A percentile compares a stretch with the other conserved stretches of the same genome.
Conservation (phyloP, 805 yeast genomes). For the Crinitomyces ghanaensis region DNA sequence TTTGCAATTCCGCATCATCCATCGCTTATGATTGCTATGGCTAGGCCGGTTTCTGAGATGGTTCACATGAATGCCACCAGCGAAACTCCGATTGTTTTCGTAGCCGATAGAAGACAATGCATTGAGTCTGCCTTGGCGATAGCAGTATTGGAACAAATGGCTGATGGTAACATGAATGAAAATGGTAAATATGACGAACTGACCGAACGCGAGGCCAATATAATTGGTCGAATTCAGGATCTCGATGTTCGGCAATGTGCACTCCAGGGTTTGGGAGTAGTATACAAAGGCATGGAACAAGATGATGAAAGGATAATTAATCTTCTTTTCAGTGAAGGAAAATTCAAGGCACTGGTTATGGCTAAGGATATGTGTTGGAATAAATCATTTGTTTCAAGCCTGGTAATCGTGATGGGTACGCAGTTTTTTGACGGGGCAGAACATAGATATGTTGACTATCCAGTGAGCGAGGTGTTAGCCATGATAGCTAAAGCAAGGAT, state of each 20-base stretch:
- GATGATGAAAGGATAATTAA: slow-evolving; percentile 47
- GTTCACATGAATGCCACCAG: slow-evolving; percentile 24
- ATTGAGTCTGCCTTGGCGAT: slow-evolving; percentile 41
- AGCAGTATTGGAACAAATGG: too few relatives aligned
- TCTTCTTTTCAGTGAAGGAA: slow-evolving; percentile 38
- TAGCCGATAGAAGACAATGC: slow-evolving; percentile 44
- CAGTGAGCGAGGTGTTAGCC: slow-evolving; percentile 38
- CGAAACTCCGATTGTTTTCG: slow-evolving; percentile 38
- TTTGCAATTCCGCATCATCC: slow-evolving; percentile 38
- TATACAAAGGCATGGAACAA: slow-evolving; percentile 44
- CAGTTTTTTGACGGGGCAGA: slow-evolving; percentile 62
- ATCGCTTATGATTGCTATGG: slow-evolving; percentile 40
- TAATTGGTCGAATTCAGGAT: slow-evolving; percentile 38
- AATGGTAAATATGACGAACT: slow-evolving; percentile 30
- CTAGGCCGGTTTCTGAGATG: slow-evolving; percentile 36
- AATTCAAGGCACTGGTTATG: slow-evolving; percentile 46
- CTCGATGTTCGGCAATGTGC: slow-evolving; percentile 33
- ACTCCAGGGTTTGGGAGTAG: slow-evolving; percentile 51
- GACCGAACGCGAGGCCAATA: slow-evolving; percentile 28
- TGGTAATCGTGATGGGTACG: slow-evolving; percentile 60
- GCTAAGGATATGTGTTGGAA: slow-evolving; percentile 44
- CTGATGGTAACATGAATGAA: too few relatives aligned
- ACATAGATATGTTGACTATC: slow-evolving; percentile 56
- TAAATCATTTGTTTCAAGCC: slow-evolving; percentile 39
- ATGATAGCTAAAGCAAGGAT: slow-evolving; percentile 20